These are phyloP conservation scores for Fusarium chlamydosporum DNA, from an alignment of 2,329 filamentous ascomycete genomes.

Conservation along the genomic window DNA sequence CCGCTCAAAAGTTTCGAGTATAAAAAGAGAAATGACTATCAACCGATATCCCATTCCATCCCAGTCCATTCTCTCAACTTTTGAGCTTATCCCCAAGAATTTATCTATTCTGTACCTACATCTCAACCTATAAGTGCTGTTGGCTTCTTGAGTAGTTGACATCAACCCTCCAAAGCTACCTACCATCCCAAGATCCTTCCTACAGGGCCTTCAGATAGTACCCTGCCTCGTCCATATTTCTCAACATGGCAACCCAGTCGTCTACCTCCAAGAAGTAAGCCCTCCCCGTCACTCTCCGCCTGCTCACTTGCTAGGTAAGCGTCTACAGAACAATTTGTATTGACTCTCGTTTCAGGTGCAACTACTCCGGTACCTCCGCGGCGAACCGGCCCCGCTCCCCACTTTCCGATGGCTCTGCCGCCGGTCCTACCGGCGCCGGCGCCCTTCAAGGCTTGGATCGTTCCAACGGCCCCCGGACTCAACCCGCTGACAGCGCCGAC, in stretches of 20 bases:
- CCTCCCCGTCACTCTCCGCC: no score
- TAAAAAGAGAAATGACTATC: background rate
- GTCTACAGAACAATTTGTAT: background rate
- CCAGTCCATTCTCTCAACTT: background rate
- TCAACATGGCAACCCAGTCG: background rate
- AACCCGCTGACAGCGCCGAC: background rate
- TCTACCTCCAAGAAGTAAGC: background rate
- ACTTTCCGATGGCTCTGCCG: background rate
- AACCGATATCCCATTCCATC: background rate
- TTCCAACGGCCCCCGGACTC: background rate
- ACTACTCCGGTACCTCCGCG: constrained; percentile 8
- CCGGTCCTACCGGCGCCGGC: background rate
- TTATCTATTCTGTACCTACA: background rate
- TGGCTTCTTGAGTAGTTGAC: background rate
- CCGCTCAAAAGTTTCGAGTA: background rate
- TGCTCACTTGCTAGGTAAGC: background rate
- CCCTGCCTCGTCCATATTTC: background rate
- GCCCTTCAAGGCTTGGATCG: background rate
- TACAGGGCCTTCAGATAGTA: background rate
- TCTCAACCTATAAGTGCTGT: background rate
- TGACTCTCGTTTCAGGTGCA: constrained; percentile 1
- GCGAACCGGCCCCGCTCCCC: constrained; percentile 3
- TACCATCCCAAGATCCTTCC: background rate
- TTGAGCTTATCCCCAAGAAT: background rate
- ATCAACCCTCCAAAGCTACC: background rate